Evolutionary conservation across 2,329 filamentous ascomycete species (phyloP), one percentile per base, ranked within the genome.

Genomic region (Sclerotinia subarctica): DNA sequence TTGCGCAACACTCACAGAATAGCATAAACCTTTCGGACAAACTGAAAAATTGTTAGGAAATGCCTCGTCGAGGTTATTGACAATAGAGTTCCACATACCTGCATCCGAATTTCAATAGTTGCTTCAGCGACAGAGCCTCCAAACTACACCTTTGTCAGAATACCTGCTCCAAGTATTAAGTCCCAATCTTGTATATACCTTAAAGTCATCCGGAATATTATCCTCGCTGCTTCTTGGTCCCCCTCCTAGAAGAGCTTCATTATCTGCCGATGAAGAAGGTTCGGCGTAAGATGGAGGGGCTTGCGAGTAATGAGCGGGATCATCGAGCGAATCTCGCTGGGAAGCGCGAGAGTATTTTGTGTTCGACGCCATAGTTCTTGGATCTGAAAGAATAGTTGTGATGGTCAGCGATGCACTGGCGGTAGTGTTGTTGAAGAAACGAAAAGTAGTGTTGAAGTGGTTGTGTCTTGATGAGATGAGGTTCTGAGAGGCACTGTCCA

Each of bases 161-260:
- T 29, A 13, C 7, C 46, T 57, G 24, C 44, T 47, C 15, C 49
- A 53, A 44, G 24, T 44, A 7, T 21, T 42, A 21, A 15, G 32
- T 6, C 11, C 19, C 46, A 49, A n/a, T 51, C 56, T 35, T 51
- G 24, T 46, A 24, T 42, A 17, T 77, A 92, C 90, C 86, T 97
- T 98, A 88, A 98, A 98, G 80, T 98, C 94, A 82, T 98, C 94
- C 1, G 94, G 94, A 56, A 98, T 78, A 77, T 97, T 96, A 81
- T 97, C 94, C 77, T 94, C 88, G 79, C 94, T 94, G 78, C 84
- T 86, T 75, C 94, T 88, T 64, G 92, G 88, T 56, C 85, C 90
- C 68, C 91, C 86, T 52, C 91, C 83, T 29, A 85, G 81, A 17
- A 81, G 80, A 70, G 82, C 79, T 71, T 85, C 83, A 74, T 84